Percentiles rank a stretch among this genome's conserved stretches.
These are phyloP conservation scores for Centella asiatica DNA, from an alignment of 129 eudicot genomes.

Conservation along the genomic window DNA sequence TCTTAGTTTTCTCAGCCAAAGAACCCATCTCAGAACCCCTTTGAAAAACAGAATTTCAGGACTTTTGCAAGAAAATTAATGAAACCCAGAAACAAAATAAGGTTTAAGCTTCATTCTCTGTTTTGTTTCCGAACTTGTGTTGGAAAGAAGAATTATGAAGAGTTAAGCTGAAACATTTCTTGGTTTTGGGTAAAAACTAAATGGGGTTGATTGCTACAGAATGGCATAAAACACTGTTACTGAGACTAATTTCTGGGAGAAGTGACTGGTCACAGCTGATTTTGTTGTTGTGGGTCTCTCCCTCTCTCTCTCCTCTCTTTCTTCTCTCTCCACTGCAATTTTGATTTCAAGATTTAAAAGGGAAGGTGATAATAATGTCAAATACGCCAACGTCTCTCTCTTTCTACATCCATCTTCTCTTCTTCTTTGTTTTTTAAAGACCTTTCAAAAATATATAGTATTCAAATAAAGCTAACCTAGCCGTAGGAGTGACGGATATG, in stretches of 20 bases:
- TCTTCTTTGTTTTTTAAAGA: background rate
- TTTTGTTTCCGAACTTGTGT: conserved; percentile 8
- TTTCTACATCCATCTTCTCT: background rate
- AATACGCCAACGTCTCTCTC: conserved; percentile 41
- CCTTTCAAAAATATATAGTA: conserved; percentile 21
- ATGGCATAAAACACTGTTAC: background rate
- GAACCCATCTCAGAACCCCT: conserved; percentile 38
- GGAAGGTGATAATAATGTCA: conserved; percentile 8
- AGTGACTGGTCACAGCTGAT: conserved; percentile 5
- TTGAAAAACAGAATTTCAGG: too few species aligned
- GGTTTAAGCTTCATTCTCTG: conserved; percentile 1
- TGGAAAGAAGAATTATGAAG: background rate
- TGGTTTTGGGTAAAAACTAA: background rate
- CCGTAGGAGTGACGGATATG: conserved; percentile 37
- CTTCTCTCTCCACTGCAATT: conserved; percentile 2
- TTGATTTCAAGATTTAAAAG: conserved; percentile 31
- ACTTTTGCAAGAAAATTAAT: background rate
- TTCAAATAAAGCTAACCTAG: conserved; percentile 20
- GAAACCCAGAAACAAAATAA: background rate
- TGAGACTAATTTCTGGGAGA: background rate
- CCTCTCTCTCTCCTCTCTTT: background rate
- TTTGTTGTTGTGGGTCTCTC: background rate
- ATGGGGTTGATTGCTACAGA: background rate
- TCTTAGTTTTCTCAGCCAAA: conserved; percentile 25
- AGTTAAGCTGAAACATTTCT: background rate